Base-by-base conservation (phyloP, 2,329 filamentous ascomycete genomes). In the Hawksworthiomyces lignivorus region DNA sequence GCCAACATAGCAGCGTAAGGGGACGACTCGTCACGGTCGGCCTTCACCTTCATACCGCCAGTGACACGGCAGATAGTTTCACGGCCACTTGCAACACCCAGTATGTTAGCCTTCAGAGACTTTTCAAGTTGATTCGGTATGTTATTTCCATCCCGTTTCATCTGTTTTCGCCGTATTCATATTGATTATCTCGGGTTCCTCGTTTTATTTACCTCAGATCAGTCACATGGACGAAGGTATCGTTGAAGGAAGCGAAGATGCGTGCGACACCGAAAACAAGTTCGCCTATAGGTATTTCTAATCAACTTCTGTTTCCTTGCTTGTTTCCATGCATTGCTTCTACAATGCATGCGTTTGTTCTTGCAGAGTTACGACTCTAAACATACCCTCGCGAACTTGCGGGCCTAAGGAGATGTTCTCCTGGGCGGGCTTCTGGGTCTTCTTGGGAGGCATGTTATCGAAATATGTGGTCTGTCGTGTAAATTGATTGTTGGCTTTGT, bases 21-120 rank as follows among this genome's bases (percentile, higher is more conserved):
- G 58, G 92, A 97, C 63, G 90, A 97, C 80, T 98, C 92, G 76
- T 98, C 92, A 80, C 92, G 90, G 67, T 98, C 89, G 72, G 89
- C 89, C 85, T 98, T 98, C 82, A 98, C 92, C 82, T 98, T 98
- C 92, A 98, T 98, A 67, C 94, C 94, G 77, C 94, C 92, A 62
- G 94, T 98, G 59, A 98, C 90, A 87, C 92, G 89, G 82, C 82
- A 87, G 77, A 98, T 96, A 75, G 94, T 98, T 85, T 98, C 92
- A 74, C 92, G 92, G 75, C 92, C 92, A 75, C 87, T 94, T 76
- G 68, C 77, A 80, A 78, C 73, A n/a, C n/a, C n/a, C n/a, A n/a
- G n/a, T n/a, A n/a, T n/a, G n/a, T n/a, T n/a, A n/a, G n/a, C n/a
- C n/a, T n/a, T n/a, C n/a, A n/a, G n/a, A n/a, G n/a, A n/a, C n/a